Base-by-base conservation (phyloP, 2,329 filamentous ascomycete species). In the Alternaria burnsii region DNA sequence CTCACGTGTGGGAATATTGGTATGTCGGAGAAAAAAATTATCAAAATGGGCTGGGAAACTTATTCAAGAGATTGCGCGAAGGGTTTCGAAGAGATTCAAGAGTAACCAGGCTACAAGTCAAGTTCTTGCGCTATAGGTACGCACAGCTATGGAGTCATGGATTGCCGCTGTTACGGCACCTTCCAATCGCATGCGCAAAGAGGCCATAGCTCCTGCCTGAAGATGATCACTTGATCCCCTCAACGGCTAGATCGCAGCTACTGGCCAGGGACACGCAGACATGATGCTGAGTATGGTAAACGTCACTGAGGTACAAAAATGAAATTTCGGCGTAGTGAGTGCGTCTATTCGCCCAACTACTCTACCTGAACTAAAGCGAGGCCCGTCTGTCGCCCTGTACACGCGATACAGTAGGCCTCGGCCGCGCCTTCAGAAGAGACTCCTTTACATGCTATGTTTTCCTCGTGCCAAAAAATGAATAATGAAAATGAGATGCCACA, bases 381-480 rank as follows among this genome's bases (percentile, higher is more conserved):
- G 36, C 52, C 59, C 36, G 53, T 58, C 61, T 41, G 36, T 54
- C 52, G 50, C 62, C 52, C 63, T 58, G 57, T 59, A 59, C 58
- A 58, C 63, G 63, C 53, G 59, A 68, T 58, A 61, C 58, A 63
- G 63, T 51, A 59, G 20, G 40, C 40, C 40, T 42, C 52, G 42
- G 46, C 44, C 52, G 38, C 41, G 58, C 52, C 57, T 48, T 60
- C 54, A 60, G 60, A 67, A 64, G 64, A 66, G 61, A 70, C 68
- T 71, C 66, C 69, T 68, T 67, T 66, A 67, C 66, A 73, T 70
- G 70, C 66, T 69, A 64, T 67, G 62, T 72, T 71, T 71, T 71
- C 65, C 63, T 61, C 71, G 61, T 66, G 58, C 68, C 66, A 61
- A 67, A 26, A 30, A 68, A 67, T 65, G 58, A 66, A 70, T 67